phyloP scores from a whole-genome alignment of 2,329 filamentous ascomycete genomes.

The Phyllosticta ampelicida region DNA sequence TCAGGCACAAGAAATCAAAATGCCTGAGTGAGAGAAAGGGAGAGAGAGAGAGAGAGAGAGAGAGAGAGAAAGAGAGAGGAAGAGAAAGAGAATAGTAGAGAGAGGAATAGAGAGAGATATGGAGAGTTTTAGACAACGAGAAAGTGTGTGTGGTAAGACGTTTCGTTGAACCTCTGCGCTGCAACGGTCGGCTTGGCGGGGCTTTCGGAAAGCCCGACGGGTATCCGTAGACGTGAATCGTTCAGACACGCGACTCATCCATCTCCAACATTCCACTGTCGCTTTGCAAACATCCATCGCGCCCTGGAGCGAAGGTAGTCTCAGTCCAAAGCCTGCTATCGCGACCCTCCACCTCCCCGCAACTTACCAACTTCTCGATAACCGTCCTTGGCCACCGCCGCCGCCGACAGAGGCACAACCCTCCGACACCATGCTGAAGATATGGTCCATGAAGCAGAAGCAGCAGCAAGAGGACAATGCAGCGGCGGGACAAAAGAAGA shows the following conservation, averaged over 20 bases:
- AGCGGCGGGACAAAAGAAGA: conserved; percentile 77
- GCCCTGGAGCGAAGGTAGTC: background rate
- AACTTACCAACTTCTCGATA: background rate
- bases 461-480: conserved; percentile 84
- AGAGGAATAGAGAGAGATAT: too few species aligned
- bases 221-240: background rate
- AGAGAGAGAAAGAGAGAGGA: too few species aligned
- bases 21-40: too few species aligned
- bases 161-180: background rate
- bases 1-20: too few species aligned
- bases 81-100: too few species aligned
- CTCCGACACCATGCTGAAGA: conserved; percentile 75
- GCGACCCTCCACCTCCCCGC: background rate
- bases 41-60: too few species aligned
- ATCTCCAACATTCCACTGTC: background rate
- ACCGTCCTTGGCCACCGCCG: conserved; percentile 1
- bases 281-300: background rate
- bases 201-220: background rate
- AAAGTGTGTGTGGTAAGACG: background rate
- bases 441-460: conserved; percentile 99
- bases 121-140: background rate
- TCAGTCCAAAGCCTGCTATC: background rate
- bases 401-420: background rate
- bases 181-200: background rate
- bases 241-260: background rate